Percentiles rank a stretch among this genome's conserved stretches.
These are phyloP conservation scores for Eimeria maxima DNA, from an alignment of 169 alveolate genomes.

Conservation along the genomic window DNA sequence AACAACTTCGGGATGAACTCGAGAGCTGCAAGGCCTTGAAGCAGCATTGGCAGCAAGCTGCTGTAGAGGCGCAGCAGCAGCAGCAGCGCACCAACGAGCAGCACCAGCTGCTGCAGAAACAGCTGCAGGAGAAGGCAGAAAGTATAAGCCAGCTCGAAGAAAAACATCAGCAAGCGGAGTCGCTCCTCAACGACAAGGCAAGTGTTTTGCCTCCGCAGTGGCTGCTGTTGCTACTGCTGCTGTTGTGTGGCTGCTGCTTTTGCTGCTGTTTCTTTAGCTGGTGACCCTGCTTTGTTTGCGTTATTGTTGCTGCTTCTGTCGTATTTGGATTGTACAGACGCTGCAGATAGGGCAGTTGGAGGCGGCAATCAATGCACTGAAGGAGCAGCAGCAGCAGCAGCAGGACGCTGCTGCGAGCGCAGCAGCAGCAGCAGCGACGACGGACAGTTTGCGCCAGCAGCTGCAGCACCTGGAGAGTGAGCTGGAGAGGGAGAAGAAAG, in stretches of 20 bases:
- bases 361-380: slow-evolving; percentile 35
- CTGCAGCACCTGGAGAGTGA: slow-evolving; percentile 3
- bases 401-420: slow-evolving; percentile 71
- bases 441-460: slow-evolving; percentile 23
- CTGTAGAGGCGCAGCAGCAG: slow-evolving; percentile 45
- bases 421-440: slow-evolving; percentile 69
- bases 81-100: slow-evolving; percentile 68
- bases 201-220: neutral
- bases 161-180: neutral
- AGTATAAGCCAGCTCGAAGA: neutral
- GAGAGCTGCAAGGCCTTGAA: slow-evolving; percentile 77
- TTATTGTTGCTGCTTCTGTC: slow-evolving; percentile 25
- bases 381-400: slow-evolving; percentile 76
- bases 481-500: slow-evolving; percentile 17
- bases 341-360: slow-evolving; percentile 58
- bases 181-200: slow-evolving; percentile 26
- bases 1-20: slow-evolving; percentile 54
- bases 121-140: slow-evolving; percentile 33
- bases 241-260: neutral
- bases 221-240: slow-evolving; percentile 46
- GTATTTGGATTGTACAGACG: slow-evolving; percentile 7
- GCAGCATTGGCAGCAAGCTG: slow-evolving; percentile 81
- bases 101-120: slow-evolving; percentile 59
- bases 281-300: neutral
- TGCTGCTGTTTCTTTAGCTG: slow-evolving; percentile 23